A percentile compares a stretch with the other conserved stretches of the same genome.
phyloP scores from a whole-genome alignment of 139 green algal genomes.

The Dunaliella primolecta region DNA sequence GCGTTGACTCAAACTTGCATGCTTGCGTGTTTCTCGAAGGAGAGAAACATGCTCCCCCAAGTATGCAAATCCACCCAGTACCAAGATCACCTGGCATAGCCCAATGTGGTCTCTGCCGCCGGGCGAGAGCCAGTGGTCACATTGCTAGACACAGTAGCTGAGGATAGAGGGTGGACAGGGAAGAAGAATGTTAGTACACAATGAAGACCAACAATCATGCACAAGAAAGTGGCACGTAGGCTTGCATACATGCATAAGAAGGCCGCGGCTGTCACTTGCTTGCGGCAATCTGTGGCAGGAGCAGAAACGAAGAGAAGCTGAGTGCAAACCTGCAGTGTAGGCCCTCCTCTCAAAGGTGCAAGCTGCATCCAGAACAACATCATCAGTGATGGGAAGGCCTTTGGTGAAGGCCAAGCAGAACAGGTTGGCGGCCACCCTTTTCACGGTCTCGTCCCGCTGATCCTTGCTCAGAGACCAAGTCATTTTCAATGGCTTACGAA shows the following conservation, averaged over 20 bases:
- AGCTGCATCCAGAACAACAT: slow-evolving; percentile 41
- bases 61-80: too few relatives aligned
- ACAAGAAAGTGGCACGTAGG: slow-evolving; percentile 47
- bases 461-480: slow-evolving; percentile 56
- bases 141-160: neutral
- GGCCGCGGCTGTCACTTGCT: slow-evolving; percentile 74
- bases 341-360: slow-evolving; percentile 69
- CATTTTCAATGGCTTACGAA: neutral
- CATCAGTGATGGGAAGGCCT: slow-evolving; percentile 38
- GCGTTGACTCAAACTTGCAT: too few relatives aligned
- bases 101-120: slow-evolving; percentile 21
- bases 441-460: slow-evolving; percentile 59
- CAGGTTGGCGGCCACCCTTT: slow-evolving; percentile 57
- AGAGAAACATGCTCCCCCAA: too few relatives aligned
- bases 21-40: too few relatives aligned
- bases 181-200: neutral
- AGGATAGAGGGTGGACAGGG: neutral
- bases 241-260: slow-evolving; percentile 33
- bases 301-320: too few relatives aligned
- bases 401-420: slow-evolving; percentile 59
- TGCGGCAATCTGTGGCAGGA: slow-evolving; percentile 70
- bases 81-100: slow-evolving; percentile 7
- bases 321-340: slow-evolving; percentile 79
- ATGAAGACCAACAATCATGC: neutral
- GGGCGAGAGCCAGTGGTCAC: slow-evolving; percentile 46